Evolutionary conservation across 192 early-diverging fungal genomes (phyloP).

Genomic region (Pecoramyces ruminantium): DNA sequence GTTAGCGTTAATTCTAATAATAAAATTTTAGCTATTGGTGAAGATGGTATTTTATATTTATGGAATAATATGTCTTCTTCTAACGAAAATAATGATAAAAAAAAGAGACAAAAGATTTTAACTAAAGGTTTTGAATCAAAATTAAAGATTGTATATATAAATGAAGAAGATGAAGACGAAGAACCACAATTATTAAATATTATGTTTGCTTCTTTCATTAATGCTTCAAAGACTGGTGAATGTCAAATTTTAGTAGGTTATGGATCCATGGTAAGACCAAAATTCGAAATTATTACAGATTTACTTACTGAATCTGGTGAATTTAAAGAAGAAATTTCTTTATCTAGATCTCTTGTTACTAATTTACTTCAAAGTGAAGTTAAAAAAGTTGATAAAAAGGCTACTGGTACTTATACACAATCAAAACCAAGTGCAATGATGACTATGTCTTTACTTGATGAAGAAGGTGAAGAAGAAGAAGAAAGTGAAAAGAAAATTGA

Average conservation of each 20-base stretch:
- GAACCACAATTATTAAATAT: neutral
- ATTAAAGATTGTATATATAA: neutral
- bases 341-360: neutral
- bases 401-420: neutral
- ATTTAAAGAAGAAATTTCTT: neutral
- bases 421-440: neutral
- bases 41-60: neutral
- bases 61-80: neutral
- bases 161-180: neutral
- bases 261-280: neutral
- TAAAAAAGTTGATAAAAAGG: neutral
- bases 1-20: neutral
- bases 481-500: neutral
- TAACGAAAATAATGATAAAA: neutral
- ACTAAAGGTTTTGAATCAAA: neutral
- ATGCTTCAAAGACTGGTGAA: neutral
- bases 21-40: neutral
- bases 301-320: neutral
- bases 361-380: neutral
- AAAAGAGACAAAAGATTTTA: neutral
- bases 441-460: neutral
- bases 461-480: neutral
- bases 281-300: neutral
- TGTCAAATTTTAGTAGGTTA: neutral
- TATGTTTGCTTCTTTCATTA: neutral